Percentiles rank a stretch among this genome's conserved stretches.
phyloP scores from a whole-genome alignment of 192 early-diverging fungal genomes.

The Coemansia sp. region DNA sequence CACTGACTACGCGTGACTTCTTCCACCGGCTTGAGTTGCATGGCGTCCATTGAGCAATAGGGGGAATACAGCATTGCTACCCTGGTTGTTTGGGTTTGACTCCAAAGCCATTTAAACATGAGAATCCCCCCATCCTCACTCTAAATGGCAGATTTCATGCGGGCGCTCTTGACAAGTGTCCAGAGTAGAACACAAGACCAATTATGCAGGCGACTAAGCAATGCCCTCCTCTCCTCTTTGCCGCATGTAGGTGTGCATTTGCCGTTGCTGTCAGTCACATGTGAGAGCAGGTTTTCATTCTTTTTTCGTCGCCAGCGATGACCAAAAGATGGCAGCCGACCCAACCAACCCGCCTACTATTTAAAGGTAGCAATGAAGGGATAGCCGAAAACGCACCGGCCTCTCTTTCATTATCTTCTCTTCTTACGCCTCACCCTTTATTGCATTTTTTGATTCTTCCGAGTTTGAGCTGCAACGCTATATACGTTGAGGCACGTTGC shows the following conservation, averaged over 20 bases:
- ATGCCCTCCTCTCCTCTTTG: background rate
- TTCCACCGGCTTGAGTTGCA: too few relatives aligned
- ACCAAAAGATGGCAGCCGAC: background rate
- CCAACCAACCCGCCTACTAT: background rate
- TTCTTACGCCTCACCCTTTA: background rate
- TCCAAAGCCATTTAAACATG: too few relatives aligned
- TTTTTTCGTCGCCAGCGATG: background rate
- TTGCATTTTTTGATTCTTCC: too few relatives aligned
- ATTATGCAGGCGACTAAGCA: background rate
- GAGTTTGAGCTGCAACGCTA: background rate
- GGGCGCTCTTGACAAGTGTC: background rate
- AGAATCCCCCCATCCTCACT: too few relatives aligned
- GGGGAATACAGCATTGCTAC: too few relatives aligned
- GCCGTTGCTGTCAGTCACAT: background rate
- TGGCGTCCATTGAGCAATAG: too few relatives aligned
- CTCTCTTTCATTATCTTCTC: background rate
- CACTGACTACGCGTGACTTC: too few relatives aligned
- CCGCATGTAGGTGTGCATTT: background rate
- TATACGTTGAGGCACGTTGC: background rate
- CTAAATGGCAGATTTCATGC: too few relatives aligned
- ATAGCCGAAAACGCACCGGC: background rate
- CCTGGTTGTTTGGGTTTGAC: too few relatives aligned
- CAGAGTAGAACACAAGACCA: background rate
- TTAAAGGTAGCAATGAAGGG: background rate
- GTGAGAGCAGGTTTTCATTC: background rate